Evolutionary conservation across 2,329 filamentous ascomycete genomes (phyloP).

Genomic region (Botryotinia globosa): DNA sequence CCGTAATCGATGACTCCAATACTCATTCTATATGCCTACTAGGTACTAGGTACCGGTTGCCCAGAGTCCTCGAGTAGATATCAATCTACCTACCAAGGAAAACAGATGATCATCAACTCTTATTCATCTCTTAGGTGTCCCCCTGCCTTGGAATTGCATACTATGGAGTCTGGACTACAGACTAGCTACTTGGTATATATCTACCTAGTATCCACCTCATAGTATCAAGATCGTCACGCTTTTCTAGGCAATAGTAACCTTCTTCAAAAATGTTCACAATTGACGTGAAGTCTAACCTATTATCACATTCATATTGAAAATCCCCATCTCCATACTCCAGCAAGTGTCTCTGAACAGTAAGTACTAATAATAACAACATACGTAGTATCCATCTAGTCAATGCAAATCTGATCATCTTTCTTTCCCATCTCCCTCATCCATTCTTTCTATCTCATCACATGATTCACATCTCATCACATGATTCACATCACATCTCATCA

Average conservation of each 20-base stretch:
- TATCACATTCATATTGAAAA: neutral
- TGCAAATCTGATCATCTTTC: neutral
- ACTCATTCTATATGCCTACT: neutral
- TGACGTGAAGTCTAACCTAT: neutral
- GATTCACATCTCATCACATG: no score
- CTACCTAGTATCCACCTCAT: neutral
- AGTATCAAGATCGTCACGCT: neutral
- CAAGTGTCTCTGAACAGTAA: neutral
- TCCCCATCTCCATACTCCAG: neutral
- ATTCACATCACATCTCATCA: no score
- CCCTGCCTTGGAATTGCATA: neutral
- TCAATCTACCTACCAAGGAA: neutral
- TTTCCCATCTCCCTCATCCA: neutral
- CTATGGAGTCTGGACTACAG: neutral
- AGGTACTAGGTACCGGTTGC: neutral
- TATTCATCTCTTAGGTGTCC: neutral
- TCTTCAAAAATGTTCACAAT: neutral
- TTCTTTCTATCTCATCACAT: neutral
- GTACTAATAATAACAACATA: neutral
- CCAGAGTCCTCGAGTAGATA: neutral
- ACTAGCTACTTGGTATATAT: neutral
- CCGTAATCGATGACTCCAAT: neutral
- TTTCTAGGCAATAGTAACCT: neutral
- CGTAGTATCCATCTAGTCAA: neutral
- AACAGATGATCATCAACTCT: neutral